Percentiles rank a stretch among this genome's conserved stretches.
Evolutionary conservation across 2,329 filamentous ascomycete species (phyloP).

Genomic region (Penicillium sumatraense): DNA sequence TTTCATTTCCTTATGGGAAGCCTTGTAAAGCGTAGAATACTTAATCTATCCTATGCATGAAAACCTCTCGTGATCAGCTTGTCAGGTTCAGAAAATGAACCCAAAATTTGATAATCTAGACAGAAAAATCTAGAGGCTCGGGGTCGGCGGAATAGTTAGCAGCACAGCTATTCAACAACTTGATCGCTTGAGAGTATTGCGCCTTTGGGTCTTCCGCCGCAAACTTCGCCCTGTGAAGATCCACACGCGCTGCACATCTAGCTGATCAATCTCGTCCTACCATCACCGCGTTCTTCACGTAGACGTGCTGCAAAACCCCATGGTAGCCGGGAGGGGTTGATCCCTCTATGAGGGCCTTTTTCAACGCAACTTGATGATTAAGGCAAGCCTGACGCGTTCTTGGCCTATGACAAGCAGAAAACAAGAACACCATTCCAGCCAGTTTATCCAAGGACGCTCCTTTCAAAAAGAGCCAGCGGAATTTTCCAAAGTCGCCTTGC

Average conservation of each 20-base stretch:
- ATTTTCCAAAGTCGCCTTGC: slow-evolving; percentile 7
- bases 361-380: neutral
- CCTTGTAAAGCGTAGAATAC: neutral
- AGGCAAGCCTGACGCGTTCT: neutral
- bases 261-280: neutral
- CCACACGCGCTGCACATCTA: neutral
- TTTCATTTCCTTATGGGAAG: no score
- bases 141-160: no score
- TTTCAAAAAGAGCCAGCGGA: slow-evolving; percentile 6
- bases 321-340: neutral
- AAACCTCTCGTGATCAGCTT: neutral
- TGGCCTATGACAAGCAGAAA: neutral
- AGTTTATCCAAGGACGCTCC: slow-evolving; percentile 9
- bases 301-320: neutral
- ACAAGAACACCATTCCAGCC: neutral
- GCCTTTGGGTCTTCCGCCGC: no score
- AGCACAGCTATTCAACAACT: no score
- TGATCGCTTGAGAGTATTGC: no score
- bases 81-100: no score
- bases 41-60: neutral
- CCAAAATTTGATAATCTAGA: no score
- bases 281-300: neutral
- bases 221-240: neutral
- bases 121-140: no score
- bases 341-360: neutral